Evolutionary conservation across 225 moss, liverwort and hornwort species (phyloP), one percentile per base, ranked within the genome.

Genomic region (Pleurozium schreberi): DNA sequence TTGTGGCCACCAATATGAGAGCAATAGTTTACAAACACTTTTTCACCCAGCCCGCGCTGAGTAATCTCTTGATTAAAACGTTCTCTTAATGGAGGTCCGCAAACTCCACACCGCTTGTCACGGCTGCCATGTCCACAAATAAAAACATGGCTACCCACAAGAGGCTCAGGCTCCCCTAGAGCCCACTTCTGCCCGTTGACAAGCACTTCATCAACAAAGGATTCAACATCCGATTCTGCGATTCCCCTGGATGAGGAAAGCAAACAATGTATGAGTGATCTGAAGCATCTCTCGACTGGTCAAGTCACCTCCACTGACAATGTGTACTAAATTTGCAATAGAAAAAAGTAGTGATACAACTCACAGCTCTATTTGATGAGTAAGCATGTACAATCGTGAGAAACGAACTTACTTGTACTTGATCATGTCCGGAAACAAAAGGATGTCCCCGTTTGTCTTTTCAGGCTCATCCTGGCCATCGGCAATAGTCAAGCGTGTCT

Each of bases 1-100:
- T 97, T 99, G 89, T 99, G 99, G 34, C 99, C 99, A 84, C 99
- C 99, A 81, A 99, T 90, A 64, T 99, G 99, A 91, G 96, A 99
- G 91, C 99, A 99, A 65, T 88, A 93, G 79, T 93, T 94, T 78
- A 97, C 98, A 89, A 92, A 93, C 49, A 97, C 93, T 89, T 96
- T 86, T 64, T 91, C 94, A 68, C 88, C 90, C n/a, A 97, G 90
- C 70, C 93, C 95, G 68, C 94, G 94, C 21, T 80, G 42, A 58
- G 75, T 61, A 57, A 95, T 91, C 90, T 99, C 96, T 84, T 91
- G 90, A 40, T 86, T 70, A 52, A 99, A 90, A 83, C 93, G 92
- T 66, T 96, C 95, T 75, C 94, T 93, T 47, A 99, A 93, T 55
- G 89, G 93, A 33, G 96, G 95, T 40, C 99, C 99, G 83, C 99